phyloP scores from a whole-genome alignment of 2,329 filamentous ascomycete species.

The Ambrosiella xylebori region DNA sequence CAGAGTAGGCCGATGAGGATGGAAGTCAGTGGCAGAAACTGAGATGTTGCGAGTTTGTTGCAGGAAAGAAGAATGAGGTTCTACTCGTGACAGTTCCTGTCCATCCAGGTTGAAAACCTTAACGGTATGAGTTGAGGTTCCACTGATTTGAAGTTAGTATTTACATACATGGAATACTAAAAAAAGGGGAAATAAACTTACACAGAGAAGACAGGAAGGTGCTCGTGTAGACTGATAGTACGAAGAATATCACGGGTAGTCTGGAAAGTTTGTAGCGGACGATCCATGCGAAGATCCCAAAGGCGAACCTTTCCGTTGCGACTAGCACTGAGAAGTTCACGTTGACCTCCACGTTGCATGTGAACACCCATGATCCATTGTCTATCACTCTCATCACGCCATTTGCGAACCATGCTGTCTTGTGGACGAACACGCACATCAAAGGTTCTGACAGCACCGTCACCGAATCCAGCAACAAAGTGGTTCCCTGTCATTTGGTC shows the following conservation, averaged over 20 bases:
- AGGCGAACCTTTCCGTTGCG: slow-evolving; percentile 85
- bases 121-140: slow-evolving; percentile 72
- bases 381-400: slow-evolving; percentile 72
- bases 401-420: slow-evolving; percentile 87
- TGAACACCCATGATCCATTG: slow-evolving; percentile 95
- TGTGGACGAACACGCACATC: slow-evolving; percentile 72
- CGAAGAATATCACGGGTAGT: slow-evolving; percentile 63
- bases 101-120: slow-evolving; percentile 87
- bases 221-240: slow-evolving; percentile 84
- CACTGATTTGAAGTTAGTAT: slow-evolving; percentile 32
- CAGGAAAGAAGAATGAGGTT: slow-evolving; percentile 80
- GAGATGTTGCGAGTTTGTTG: slow-evolving; percentile 64
- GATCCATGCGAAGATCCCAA: slow-evolving; percentile 88
- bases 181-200: slow-evolving; percentile 33
- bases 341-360: slow-evolving; percentile 85
- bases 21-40: slow-evolving; percentile 81
- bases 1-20: slow-evolving; percentile 83
- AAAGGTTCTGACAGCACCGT: slow-evolving; percentile 85
- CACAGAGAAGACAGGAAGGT: slow-evolving; percentile 88
- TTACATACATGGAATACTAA: background rate
- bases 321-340: slow-evolving; percentile 79
- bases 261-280: slow-evolving; percentile 54
- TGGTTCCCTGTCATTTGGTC: slow-evolving; percentile 96
- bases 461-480: slow-evolving; percentile 90
- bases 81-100: slow-evolving; percentile 59